phyloP scores from a whole-genome alignment of 768 basidiomycete genomes.

The Tulasnella calospora region DNA sequence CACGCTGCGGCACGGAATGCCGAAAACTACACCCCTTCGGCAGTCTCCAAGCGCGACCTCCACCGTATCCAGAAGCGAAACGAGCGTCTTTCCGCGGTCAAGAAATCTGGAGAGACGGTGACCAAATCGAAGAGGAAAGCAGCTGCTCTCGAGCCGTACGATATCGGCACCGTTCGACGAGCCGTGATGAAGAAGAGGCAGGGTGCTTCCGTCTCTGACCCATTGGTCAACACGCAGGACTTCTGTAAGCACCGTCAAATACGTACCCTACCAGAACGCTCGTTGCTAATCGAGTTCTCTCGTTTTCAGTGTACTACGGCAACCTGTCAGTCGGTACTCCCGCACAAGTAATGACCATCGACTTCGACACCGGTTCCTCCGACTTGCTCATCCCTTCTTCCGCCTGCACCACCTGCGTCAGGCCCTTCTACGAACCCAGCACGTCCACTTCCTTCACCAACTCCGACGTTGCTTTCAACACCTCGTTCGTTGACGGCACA shows the following conservation, averaged over 20 bases:
- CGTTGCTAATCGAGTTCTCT: background rate
- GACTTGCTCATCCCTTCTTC: background rate
- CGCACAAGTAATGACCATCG: conserved; percentile 5
- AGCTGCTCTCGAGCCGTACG: background rate
- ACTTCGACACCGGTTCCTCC: conserved; percentile 28
- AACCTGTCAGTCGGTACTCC: conserved; percentile 11
- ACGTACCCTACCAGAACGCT: background rate
- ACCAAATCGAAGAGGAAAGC: background rate
- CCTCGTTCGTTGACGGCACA: background rate
- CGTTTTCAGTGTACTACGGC: background rate
- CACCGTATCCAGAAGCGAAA: background rate
- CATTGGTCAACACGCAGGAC: background rate
- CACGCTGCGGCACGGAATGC: background rate
- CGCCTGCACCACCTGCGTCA: background rate
- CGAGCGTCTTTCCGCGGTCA: background rate
- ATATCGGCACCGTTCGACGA: background rate
- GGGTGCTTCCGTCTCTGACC: background rate
- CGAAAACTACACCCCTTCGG: background rate
- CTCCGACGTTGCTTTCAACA: no score
- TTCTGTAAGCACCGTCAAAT: background rate
- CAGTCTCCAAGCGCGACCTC: background rate
- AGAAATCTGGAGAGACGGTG: background rate
- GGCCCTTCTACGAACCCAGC: background rate
- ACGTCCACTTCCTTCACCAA: background rate
- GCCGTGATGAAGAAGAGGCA: background rate